These are phyloP conservation scores for Eucalyptus leucophloia DNA, from an alignment of 345 rosid species.

Conservation along the genomic window DNA sequence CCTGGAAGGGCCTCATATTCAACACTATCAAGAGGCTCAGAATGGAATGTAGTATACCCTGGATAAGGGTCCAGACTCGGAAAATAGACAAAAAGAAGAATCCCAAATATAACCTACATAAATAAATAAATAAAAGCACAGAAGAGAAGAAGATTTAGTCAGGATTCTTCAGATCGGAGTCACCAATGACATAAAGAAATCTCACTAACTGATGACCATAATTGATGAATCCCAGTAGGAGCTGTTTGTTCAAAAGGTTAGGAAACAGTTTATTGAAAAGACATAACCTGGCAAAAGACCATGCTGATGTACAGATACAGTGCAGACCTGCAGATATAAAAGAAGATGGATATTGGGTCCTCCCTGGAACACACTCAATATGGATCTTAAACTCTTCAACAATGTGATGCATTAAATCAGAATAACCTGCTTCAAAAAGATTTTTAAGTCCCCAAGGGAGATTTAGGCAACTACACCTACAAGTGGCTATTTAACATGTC, in stretches of 20 bases:
- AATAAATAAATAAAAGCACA: background rate
- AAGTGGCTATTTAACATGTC: background rate
- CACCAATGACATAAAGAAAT: background rate
- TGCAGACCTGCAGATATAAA: constrained; percentile 1
- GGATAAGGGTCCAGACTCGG: constrained; percentile 64
- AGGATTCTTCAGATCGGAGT: background rate
- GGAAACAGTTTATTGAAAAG: background rate
- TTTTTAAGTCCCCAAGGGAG: background rate
- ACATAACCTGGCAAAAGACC: constrained; percentile 53
- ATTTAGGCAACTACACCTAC: background rate
- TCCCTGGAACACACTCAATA: background rate
- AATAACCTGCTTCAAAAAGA: background rate
- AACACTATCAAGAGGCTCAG: constrained; percentile 32
- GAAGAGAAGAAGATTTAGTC: background rate
- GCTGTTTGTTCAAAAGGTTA: background rate
- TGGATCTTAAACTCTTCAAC: background rate
- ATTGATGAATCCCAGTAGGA: background rate
- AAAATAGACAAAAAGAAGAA: constrained; percentile 56
- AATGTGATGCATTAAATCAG: background rate
- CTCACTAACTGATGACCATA: background rate
- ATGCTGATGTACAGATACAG: constrained; percentile 44
- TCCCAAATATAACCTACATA: constrained; percentile 62
- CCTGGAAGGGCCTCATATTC: constrained; percentile 73
- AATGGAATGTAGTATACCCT: constrained; percentile 37
- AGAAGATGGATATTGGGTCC: background rate